phyloP scores from a whole-genome alignment of 176 grass and related monocot species.

The Lolium perenne region DNA sequence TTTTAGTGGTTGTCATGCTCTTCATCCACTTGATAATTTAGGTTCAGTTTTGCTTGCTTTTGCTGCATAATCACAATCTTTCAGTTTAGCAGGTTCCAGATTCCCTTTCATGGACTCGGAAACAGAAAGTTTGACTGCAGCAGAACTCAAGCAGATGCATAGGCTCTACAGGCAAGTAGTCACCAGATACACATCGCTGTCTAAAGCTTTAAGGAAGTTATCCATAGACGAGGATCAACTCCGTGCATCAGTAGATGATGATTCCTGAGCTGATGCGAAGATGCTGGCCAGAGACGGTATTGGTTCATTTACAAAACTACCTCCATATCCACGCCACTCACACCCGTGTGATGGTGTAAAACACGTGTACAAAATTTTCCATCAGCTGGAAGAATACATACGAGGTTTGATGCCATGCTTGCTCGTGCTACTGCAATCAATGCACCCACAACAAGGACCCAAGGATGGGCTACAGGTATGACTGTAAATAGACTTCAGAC shows the following conservation, averaged over 20 bases:
- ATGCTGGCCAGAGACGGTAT: not conserved
- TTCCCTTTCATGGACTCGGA: slow-evolving; percentile 81
- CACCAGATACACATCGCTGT: slow-evolving; percentile 60
- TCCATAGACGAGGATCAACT: slow-evolving; percentile 73
- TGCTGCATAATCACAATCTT: not conserved
- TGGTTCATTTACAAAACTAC: not conserved
- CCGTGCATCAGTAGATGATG: slow-evolving; percentile 39
- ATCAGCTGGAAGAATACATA: not conserved
- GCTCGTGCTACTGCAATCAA: not conserved
- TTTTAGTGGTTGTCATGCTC: not conserved
- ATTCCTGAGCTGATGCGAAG: slow-evolving; percentile 36
- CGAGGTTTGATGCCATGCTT: not conserved
- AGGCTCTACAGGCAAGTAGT: slow-evolving; percentile 67
- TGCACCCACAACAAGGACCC: not conserved
- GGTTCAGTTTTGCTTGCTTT: not conserved
- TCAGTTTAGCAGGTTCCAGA: slow-evolving; percentile 45
- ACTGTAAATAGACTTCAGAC: not conserved
- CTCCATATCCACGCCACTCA: not conserved
- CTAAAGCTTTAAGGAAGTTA: slow-evolving; percentile 65
- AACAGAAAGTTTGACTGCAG: slow-evolving; percentile 54
- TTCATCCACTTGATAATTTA: not conserved
- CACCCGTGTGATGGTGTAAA: not conserved
- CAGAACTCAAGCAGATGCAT: slow-evolving; percentile 69
- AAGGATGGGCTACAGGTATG: slow-evolving; percentile 37
- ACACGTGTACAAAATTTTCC: not conserved